Evolutionary conservation across 352 stramenopile genomes (phyloP).

Genomic region (Phytopythium litorale): DNA sequence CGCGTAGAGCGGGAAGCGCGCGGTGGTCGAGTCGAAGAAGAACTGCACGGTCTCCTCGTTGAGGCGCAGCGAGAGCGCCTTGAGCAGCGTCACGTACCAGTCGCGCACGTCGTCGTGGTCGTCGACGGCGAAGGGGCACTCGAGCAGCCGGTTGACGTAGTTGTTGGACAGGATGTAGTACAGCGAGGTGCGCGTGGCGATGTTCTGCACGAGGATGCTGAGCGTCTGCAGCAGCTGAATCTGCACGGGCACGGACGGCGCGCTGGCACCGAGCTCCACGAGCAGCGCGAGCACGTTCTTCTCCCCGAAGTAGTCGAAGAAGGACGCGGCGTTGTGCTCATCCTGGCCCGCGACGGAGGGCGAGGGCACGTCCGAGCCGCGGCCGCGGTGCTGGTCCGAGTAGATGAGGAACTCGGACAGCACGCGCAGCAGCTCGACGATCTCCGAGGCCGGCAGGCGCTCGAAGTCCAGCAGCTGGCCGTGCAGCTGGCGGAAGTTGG

Average conservation of each 20-base stretch:
- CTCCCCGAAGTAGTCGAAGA: constrained; percentile 97
- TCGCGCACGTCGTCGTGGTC: constrained; percentile 82
- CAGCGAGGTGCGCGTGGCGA: constrained; percentile 85
- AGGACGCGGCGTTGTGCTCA: constrained; percentile 35
- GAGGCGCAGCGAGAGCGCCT: constrained; percentile 80
- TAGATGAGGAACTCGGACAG: constrained; percentile 87
- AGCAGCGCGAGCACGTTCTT: constrained; percentile 94
- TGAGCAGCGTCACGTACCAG: constrained; percentile 88
- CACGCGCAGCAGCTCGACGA: constrained; percentile 81
- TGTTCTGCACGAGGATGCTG: constrained; percentile 90
- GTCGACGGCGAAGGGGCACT: constrained; percentile 67
- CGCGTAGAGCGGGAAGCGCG: constrained; percentile 72
- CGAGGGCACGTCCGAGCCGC: constrained; percentile 4
- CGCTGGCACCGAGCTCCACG: constrained; percentile 70
- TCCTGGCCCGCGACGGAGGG: constrained; percentile 12
- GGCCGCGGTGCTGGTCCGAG: constrained; percentile 72
- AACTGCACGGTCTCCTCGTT: constrained; percentile 89
- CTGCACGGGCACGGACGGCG: constrained; percentile 68
- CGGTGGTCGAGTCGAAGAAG: constrained; percentile 65
- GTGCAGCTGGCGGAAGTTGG: constrained; percentile 76
- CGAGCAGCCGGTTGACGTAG: constrained; percentile 92
- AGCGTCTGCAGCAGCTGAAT: constrained; percentile 93
- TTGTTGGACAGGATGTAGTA: constrained; percentile 97
- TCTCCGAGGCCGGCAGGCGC: constrained; percentile 58
- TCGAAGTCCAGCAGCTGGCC: constrained; percentile 52